A percentile compares a stretch with the other conserved stretches of the same genome.
phyloP scores from a whole-genome alignment of 495 filamentous ascomycete species.

The Eremomyces bilateralis region DNA sequence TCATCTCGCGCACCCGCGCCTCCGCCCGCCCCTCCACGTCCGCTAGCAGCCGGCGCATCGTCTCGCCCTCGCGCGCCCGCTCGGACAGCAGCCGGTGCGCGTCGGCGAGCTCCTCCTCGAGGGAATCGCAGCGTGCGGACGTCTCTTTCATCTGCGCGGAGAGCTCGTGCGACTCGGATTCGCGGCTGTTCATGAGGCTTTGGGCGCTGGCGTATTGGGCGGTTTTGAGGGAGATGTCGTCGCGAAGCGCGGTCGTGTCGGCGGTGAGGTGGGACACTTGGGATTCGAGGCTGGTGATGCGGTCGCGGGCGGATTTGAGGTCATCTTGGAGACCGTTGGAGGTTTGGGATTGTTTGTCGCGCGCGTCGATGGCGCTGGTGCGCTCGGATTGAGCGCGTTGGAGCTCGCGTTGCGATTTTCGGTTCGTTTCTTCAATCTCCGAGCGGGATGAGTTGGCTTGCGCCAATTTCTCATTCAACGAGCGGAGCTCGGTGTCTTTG shows the following conservation, averaged over 20 bases:
- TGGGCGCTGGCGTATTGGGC: slow-evolving; percentile 75
- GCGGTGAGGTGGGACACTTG: slow-evolving; percentile 33
- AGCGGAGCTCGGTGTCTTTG: slow-evolving; percentile 53
- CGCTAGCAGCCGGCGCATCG: slow-evolving; percentile 71
- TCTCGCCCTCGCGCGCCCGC: slow-evolving; percentile 84
- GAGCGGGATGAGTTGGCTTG: slow-evolving; percentile 50
- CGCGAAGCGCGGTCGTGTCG: slow-evolving; percentile 43
- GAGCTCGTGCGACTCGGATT: slow-evolving; percentile 72
- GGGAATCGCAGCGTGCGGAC: slow-evolving; percentile 52
- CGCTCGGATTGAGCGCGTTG: slow-evolving; percentile 54
- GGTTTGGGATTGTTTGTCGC: slow-evolving; percentile 44
- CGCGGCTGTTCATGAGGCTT: slow-evolving; percentile 71
- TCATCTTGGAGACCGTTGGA: slow-evolving; percentile 51
- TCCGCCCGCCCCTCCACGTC: slow-evolving; percentile 75
- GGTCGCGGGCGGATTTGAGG: slow-evolving; percentile 34
- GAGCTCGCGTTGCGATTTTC: slow-evolving; percentile 47
- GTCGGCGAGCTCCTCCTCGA: slow-evolving; percentile 88
- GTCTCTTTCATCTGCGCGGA: slow-evolving; percentile 87
- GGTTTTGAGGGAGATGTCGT: slow-evolving; percentile 65
- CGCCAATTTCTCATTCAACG: slow-evolving; percentile 49
- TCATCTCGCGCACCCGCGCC: slow-evolving; percentile 62
- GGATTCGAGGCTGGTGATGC: slow-evolving; percentile 42
- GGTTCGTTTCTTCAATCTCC: slow-evolving; percentile 55
- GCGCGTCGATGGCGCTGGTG: slow-evolving; percentile 47
- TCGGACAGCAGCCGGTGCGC: slow-evolving; percentile 73